Evolutionary conservation across 2,329 filamentous ascomycete genomes (phyloP).

Genomic region (Magnaporthiopsis rhizophila): DNA sequence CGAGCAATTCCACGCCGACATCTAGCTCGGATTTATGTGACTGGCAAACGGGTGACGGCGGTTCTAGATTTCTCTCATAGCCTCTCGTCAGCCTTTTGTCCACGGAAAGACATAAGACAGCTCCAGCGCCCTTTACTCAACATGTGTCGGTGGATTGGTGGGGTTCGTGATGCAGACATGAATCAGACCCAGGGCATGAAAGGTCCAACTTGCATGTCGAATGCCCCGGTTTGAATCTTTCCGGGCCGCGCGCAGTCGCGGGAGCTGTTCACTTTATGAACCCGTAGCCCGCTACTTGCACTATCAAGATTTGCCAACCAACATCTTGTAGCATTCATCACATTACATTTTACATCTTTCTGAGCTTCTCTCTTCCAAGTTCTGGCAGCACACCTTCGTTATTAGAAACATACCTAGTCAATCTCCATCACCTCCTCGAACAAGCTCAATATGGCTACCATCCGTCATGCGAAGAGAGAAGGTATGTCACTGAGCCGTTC

Average conservation of each 20-base stretch:
- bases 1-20: too few species aligned
- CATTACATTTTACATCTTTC: neutral
- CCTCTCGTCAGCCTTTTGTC: neutral
- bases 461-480: constrained; percentile 3
- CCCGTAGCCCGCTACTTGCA: neutral
- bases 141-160: neutral
- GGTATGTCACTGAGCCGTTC: neutral
- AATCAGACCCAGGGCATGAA: neutral
- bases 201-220: neutral
- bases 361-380: too few species aligned
- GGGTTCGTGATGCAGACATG: neutral
- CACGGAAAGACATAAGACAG: neutral
- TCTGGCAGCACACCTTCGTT: too few species aligned
- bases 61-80: neutral
- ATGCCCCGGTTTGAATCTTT: too few species aligned
- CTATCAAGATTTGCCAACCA: neutral
- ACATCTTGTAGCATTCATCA: neutral
- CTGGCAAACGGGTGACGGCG: neutral
- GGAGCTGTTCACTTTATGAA: neutral
- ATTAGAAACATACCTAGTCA: neutral
- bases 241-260: too few species aligned
- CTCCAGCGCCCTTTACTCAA: neutral
- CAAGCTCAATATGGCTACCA: constrained; percentile 3
- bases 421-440: neutral
- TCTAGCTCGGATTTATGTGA: too few species aligned